Base-by-base conservation (phyloP, 2,329 filamentous ascomycete species). In the Pyrenophora graminea region DNA sequence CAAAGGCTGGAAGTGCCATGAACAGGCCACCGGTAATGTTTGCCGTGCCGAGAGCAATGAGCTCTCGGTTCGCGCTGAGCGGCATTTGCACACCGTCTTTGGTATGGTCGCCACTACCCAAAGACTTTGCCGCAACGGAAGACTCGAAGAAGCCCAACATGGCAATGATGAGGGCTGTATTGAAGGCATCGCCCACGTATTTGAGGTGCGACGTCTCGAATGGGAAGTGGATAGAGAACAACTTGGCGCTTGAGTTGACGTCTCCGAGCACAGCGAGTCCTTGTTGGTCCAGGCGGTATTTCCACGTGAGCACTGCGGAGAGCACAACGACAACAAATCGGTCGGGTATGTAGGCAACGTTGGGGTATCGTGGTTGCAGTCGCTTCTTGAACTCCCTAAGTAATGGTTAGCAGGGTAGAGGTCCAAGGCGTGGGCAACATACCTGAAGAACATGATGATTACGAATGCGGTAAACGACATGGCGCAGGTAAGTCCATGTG, bases 101-200 rank as follows among this genome's bases (percentile, higher is more conserved):
- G 9, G 69, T 73, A 9, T 64, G 62, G 48, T 78, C 83, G 6
- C 79, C 79, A 40, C 78, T 79, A 10, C 70, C 68, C 2, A 99
- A 77, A 56, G 90, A 93, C 75, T 97, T 97, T 31, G 94, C 94
- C 1, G 94, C 94, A 10, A 99, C 91, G 0, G 91, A 96, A 2
- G 91, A 96, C 74, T 99, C 94, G 65, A 99, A 99, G 75, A 99
- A 99, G n/a, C 94, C 94, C 0, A 99, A 85, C 19, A 99, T 80
- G 0, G 92, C 91, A 58, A 99, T 96, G 46, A 97, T 80, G 67
- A 99, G 96, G 0, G 91, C 89, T 0, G 94, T 97, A 44, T 90
- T 87, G 82, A 97, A 88, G 32, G 91, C 89, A 56, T 91, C 88
- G 18, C 89, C 87, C 46, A 95, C 89, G 68, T 97, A 88, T 19